Base-by-base conservation (phyloP, 768 basidiomycete genomes). In the Phanerodontia chrysosporium region DNA sequence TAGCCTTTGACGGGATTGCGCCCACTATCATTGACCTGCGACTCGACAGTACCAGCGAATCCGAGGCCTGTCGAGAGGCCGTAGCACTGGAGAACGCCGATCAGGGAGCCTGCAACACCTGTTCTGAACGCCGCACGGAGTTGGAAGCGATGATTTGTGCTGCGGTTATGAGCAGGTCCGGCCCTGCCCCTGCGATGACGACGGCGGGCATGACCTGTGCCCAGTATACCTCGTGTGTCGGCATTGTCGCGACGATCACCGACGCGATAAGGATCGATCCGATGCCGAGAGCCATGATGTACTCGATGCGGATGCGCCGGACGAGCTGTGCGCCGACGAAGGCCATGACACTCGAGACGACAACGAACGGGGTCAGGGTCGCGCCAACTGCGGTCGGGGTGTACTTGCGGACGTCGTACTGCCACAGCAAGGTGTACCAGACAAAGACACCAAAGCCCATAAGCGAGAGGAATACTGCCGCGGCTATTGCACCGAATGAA, bases 11-110 rank as follows among this genome's bases (percentile, higher is more conserved):
- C 55, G 2, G 39, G 55, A 39, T 61, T 48, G 22, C 25, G 18
- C 12, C 59, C 59, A 36, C 27, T 27, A 10, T 57, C 42, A 36
- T 61, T 61, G 55, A 57, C 39, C 12, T 61, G 49, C 49, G 49
- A 8, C 59, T 61, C 59, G 35, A 61, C 59, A 4, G 59, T 61
- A 12, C 55, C 54, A n/a, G 59, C 59, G 48, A 61, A 61, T 16
- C 59, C 59, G 14, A 61, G 59, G 10, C 59, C 59, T 4, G 55
- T 56, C 9, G 59, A 61, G 6, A 61, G 49, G 3, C 48, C 55
- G 44, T 61, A 61, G 46, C 25, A 28, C 53, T 60, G 59, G n/a
- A 60, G 13, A 3, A 60, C 59, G 21, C 53, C 59, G 30, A 60
- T 55, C 2, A 60, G 59, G 8, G 51, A 27, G n/a, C 58, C 58